These are phyloP conservation scores for Emmonsiellopsis sp. DNA, from an alignment of 2,329 filamentous ascomycete species.

Conservation along the genomic window DNA sequence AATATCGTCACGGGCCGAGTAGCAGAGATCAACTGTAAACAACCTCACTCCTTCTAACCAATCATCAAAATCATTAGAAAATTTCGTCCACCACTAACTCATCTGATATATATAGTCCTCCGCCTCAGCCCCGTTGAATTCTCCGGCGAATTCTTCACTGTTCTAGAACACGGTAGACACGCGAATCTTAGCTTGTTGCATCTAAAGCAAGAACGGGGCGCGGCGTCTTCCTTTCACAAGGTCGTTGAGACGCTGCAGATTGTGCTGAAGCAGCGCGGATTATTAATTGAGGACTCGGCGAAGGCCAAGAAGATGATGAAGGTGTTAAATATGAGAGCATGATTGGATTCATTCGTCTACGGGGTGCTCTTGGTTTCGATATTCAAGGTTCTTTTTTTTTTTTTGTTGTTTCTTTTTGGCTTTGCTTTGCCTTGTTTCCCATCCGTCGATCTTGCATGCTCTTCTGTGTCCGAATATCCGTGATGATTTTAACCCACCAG, in stretches of 20 bases:
- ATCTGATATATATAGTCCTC: constrained; percentile 46
- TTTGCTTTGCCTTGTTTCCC: no score
- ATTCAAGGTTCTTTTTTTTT: no score
- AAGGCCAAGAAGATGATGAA: constrained; percentile 60
- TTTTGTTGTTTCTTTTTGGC: no score
- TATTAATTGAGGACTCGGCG: constrained; percentile 59
- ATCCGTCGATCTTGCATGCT: no score
- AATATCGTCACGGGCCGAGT: constrained; percentile 75
- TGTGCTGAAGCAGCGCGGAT: constrained; percentile 54
- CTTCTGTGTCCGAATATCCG: no score
- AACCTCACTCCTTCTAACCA: not conserved
- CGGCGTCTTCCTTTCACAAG: constrained; percentile 77
- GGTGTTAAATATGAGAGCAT: constrained; percentile 19
- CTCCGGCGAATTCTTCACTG: constrained; percentile 76
- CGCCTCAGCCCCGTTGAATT: constrained; percentile 82
- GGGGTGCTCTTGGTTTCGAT: constrained; percentile 1
- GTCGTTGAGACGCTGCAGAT: constrained; percentile 68
- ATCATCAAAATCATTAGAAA: not conserved
- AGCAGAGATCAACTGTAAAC: constrained; percentile 67
- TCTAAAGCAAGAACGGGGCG: constrained; percentile 85
- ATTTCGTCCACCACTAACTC: not conserved
- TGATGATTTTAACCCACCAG: no score
- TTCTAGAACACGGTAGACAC: constrained; percentile 73
- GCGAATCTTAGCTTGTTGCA: constrained; percentile 70
- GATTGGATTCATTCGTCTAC: constrained; percentile 3